Base-by-base conservation (phyloP, 2,329 filamentous ascomycete genomes). In the Verticillium alfalfae region DNA sequence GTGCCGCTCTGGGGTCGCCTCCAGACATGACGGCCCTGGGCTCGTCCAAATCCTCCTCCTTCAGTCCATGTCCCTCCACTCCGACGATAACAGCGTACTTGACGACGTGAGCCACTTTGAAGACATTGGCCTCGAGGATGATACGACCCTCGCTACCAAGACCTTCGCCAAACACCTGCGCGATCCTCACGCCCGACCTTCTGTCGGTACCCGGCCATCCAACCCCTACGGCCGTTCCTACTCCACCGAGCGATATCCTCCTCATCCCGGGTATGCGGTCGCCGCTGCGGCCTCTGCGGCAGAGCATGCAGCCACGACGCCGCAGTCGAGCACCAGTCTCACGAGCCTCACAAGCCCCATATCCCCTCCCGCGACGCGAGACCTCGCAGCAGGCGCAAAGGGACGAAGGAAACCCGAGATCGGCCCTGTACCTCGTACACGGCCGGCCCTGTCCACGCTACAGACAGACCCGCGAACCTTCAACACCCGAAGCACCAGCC, bases 11-110 rank as follows among this genome's bases (percentile, higher is more conserved):
- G n/a, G 54, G 55, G 10, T 92, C 90, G 66, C 89, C 89, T 62
- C 90, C 90, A 64, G 91, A 92, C 70, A 87, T 96, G 77, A 92
- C 90, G 57, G 77, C 80, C 67, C 96, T 92, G 64, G 96, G 94
- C 75, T 95, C 92, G 65, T 96, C 92, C 66, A 96, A 95, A 76
- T 93, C 92, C 34, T 96, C 92, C 5, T 96, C 92, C 58, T 90
- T 94, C 89, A 89, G 36, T 66, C 58, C 58, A 59, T 59, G 58
- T 56, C 68, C 41, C 88, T 90, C 61, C 88, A 85, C 64, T 89
- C 88, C 69, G 89, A 92, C 69, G 90, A 91, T 68, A 87, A 88
- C 70, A 85, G 83, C 67, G 83, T 87, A 58, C 79, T 91, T 56
- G 83, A 87, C 59, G 91, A 96, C 71, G 85, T 89, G 62, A 88